Base-by-base conservation (phyloP, 768 basidiomycete species). In the Hirschioporus abietinus region DNA sequence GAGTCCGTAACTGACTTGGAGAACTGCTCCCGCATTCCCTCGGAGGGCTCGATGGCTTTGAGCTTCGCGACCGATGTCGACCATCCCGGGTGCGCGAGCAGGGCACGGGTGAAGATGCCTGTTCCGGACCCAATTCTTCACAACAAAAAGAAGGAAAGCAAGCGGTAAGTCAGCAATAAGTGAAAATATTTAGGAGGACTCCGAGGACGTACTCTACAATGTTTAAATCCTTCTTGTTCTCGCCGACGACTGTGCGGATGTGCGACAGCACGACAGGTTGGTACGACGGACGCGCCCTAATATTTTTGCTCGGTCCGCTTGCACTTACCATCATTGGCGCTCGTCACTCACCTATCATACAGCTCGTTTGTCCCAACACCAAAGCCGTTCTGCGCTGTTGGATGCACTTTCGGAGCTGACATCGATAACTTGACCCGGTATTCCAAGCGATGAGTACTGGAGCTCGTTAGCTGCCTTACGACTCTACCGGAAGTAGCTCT, bases 51-150 rank as follows among this genome's bases (percentile, higher is more conserved):
- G 35, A 95, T 72, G 4, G 91, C 92, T 63, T 81, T 81, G 20
- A 96, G 74, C 60, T 81, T 75, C 30, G 78, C 78, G 62, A 95
- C 79, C 66, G 73, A 74, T 58, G 75, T 72, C 20, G 83, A 71
- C 84, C 84, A 88, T 52, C 80, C 82, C 20, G 81, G 79, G 74
- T 92, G 84, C 7, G 85, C 83, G 57, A 96, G 79, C 25, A 96
- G 76, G 2, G 93, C 89, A 10, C 93, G 86, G 12, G 94, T 93
- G 76, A 95, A 96, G 65, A 97, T 87, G 17, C 95, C 95, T 1
- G 93, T 95, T 26, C 95, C 95, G 6, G 90, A 79, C 12, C 93
- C 95, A 35, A 93, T 83, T 73, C 92, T 94, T 69, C 65, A 61
- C 68, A 63, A 69, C 30, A 65, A 65, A n/a, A 35, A 23, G n/a